phyloP scores from a whole-genome alignment of 2,329 filamentous ascomycete genomes.

The Fusarium marasasianum region DNA sequence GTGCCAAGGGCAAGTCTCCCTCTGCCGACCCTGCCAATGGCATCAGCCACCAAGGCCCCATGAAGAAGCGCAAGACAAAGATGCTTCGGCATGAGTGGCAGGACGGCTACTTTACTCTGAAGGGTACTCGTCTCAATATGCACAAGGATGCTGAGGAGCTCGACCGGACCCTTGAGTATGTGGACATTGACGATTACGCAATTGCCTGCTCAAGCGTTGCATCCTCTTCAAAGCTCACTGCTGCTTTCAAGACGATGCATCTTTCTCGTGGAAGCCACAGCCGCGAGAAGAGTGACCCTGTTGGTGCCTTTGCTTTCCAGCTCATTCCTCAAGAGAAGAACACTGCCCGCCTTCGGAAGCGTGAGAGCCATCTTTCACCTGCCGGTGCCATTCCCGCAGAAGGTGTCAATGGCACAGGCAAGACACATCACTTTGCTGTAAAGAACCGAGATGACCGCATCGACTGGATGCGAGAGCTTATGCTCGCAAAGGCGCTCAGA shows the following conservation, averaged over 20 bases:
- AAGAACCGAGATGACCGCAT: slow-evolving; percentile 88
- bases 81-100: slow-evolving; percentile 94
- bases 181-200: slow-evolving; percentile 89
- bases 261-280: slow-evolving; percentile 62
- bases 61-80: slow-evolving; percentile 92
- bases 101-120: slow-evolving; percentile 88
- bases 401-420: slow-evolving; percentile 71
- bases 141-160: slow-evolving; percentile 69
- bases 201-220: slow-evolving; percentile 84
- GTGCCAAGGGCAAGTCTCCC: slow-evolving; percentile 42
- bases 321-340: slow-evolving; percentile 76
- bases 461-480: slow-evolving; percentile 95
- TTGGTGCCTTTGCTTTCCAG: slow-evolving; percentile 84
- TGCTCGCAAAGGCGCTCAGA: slow-evolving; percentile 87
- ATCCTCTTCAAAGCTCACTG: slow-evolving; percentile 81
- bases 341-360: slow-evolving; percentile 62
- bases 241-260: slow-evolving; percentile 84
- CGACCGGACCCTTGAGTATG: slow-evolving; percentile 74
- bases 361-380: slow-evolving; percentile 58
- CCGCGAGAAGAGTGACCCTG: slow-evolving; percentile 64
- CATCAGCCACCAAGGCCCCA: slow-evolving; percentile 81
- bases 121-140: slow-evolving; percentile 78
- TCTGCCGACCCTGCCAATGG: slow-evolving; percentile 55
- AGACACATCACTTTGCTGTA: slow-evolving; percentile 95
- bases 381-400: slow-evolving; percentile 49